A percentile compares a stretch with the other conserved stretches of the same genome.
These are phyloP conservation scores for Heracleum sosnowskyi DNA, from an alignment of 129 eudicot species.

Conservation along the genomic window DNA sequence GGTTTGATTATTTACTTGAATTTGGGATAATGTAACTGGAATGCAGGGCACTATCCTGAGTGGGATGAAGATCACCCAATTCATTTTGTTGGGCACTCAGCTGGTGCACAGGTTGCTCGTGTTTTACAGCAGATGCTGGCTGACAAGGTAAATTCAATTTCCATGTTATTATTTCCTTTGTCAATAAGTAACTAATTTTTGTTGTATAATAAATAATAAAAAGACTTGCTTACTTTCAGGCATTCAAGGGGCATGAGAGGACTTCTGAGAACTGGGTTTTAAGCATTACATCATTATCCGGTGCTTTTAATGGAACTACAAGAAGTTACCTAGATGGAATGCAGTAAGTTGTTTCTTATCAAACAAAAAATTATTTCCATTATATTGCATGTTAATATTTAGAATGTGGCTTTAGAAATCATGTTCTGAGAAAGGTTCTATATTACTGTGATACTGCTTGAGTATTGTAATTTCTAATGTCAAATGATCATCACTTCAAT, in stretches of 20 bases:
- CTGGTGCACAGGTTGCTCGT: constrained; percentile 89
- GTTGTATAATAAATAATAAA: background rate
- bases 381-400: background rate
- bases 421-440: background rate
- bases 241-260: constrained; percentile 69
- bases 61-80: constrained; percentile 99
- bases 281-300: constrained; percentile 83
- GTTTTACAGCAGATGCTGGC: constrained; percentile 95
- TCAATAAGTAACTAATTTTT: background rate
- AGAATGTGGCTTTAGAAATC: background rate
- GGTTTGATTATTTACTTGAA: background rate
- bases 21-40: background rate
- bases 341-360: constrained; percentile 52
- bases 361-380: background rate
- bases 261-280: constrained; percentile 79
- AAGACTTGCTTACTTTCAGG: constrained; percentile 30
- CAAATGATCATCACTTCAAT: background rate
- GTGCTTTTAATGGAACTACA: constrained; percentile 94
- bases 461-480: background rate
- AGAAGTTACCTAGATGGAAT: constrained; percentile 87
- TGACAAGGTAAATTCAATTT: constrained; percentile 51
- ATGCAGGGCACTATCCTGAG: constrained; percentile 74
- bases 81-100: constrained; percentile 98
- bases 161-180: background rate
- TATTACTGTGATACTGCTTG: background rate